A percentile compares a stretch with the other conserved stretches of the same genome.
Evolutionary conservation across 805 yeast genomes (phyloP).

Genomic region (Kurtzmaniella cleridarum): DNA sequence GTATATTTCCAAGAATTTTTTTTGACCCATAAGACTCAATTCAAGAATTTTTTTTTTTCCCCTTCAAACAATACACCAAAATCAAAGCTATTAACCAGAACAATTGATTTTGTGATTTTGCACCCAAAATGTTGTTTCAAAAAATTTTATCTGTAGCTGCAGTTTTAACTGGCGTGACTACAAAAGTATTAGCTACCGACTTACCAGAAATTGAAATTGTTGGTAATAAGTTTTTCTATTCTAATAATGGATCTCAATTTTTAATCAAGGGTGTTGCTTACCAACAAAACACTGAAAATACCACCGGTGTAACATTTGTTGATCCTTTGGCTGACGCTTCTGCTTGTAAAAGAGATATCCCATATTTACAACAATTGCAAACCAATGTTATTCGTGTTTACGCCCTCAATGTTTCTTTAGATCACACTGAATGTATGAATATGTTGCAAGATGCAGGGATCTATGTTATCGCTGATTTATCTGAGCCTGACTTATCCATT

Average conservation of each 20-base stretch:
- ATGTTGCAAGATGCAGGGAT: constrained; percentile 77
- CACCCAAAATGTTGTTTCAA: constrained; percentile 24
- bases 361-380: constrained; percentile 54
- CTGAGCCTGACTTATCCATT: constrained; percentile 62
- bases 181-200: constrained; percentile 31
- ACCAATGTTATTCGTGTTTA: constrained; percentile 76
- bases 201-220: constrained; percentile 62
- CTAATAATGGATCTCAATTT: constrained; percentile 76
- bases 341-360: constrained; percentile 68
- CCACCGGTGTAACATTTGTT: constrained; percentile 43
- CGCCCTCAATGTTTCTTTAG: constrained; percentile 58
- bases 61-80: background rate
- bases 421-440: constrained; percentile 67
- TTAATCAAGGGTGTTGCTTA: constrained; percentile 76
- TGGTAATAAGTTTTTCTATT: constrained; percentile 73
- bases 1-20: too few species aligned
- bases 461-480: constrained; percentile 83
- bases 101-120: too few species aligned
- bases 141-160: constrained; percentile 17
- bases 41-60: too few species aligned
- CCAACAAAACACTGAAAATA: constrained; percentile 59
- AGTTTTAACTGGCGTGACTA: constrained; percentile 19
- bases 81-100: background rate
- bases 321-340: constrained; percentile 67
- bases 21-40: too few species aligned